Percentiles rank a stretch among this genome's conserved stretches.
Evolutionary conservation across 306 rosid species (phyloP).

Genomic region (Fagus sylvatica): DNA sequence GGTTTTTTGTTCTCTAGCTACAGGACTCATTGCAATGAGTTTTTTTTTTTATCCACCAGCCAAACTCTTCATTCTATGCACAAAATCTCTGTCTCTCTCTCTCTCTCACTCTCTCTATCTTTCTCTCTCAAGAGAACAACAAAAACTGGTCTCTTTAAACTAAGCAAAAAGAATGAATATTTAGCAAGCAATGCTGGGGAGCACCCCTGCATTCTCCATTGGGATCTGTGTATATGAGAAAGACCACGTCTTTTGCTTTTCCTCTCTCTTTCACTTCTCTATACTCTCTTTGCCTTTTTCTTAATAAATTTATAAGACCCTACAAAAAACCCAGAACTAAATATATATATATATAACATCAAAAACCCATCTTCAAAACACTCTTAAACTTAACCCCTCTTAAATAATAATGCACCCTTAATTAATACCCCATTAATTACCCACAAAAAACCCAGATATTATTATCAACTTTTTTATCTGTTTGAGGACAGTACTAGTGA

Average conservation of each 20-base stretch:
- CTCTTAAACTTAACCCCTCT: not conserved
- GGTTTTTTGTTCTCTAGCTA: slow-evolving; percentile 42
- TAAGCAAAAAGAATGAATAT: slow-evolving; percentile 77
- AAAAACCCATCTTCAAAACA: not conserved
- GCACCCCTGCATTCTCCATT: slow-evolving; percentile 81
- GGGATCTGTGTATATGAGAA: slow-evolving; percentile 93
- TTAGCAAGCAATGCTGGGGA: slow-evolving; percentile 53
- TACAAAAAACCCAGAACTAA: slow-evolving; percentile 41
- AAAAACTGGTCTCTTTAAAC: slow-evolving; percentile 68
- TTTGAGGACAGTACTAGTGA: slow-evolving; percentile 12
- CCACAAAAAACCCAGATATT: slow-evolving; percentile 22
- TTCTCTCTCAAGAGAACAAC: slow-evolving; percentile 31
- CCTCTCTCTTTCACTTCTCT: not conserved
- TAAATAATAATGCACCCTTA: not conserved
- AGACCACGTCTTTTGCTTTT: slow-evolving; percentile 52
- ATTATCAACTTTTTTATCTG: not conserved
- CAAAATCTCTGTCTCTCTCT: slow-evolving; percentile 18
- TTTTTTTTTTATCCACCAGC: slow-evolving; percentile 25
- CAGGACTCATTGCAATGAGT: not conserved
- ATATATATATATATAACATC: not conserved
- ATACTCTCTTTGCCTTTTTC: not conserved
- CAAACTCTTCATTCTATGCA: slow-evolving; percentile 25
- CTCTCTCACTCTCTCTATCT: slow-evolving; percentile 7
- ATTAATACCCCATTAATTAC: not conserved
- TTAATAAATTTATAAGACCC: slow-evolving; percentile 31